Percentiles rank a stretch among this genome's conserved stretches.
These are phyloP conservation scores for Sporothrix luriei DNA, from an alignment of 2,329 filamentous ascomycete genomes.

Conservation along the genomic window DNA sequence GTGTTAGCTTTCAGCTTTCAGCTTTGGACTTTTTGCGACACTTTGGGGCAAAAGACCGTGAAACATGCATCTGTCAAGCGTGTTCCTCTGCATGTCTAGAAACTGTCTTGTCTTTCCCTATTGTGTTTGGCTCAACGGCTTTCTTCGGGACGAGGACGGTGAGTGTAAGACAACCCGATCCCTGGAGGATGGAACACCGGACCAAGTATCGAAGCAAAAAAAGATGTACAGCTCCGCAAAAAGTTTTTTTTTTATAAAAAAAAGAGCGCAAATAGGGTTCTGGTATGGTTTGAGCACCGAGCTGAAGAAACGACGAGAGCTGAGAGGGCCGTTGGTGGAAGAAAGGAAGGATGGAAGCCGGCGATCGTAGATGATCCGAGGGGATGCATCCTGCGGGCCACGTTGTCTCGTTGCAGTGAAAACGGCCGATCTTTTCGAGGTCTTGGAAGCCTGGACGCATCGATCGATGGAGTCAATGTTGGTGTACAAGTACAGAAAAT, in stretches of 20 bases:
- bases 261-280: constrained; percentile 4
- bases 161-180: constrained; percentile 17
- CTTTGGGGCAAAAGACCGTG: not conserved
- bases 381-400: constrained; percentile 2
- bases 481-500: not conserved
- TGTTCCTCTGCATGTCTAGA: not conserved
- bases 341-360: constrained; percentile 14
- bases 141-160: constrained; percentile 16
- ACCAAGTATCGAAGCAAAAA: not conserved
- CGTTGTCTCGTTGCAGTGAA: constrained; percentile 8
- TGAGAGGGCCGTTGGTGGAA: not conserved
- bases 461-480: not conserved
- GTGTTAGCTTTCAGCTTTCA: not conserved
- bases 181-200: not conserved
- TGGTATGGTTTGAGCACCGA: not conserved
- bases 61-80: constrained; percentile 16
- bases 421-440: not conserved
- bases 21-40: not conserved
- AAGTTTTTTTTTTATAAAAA: not conserved
- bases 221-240: not conserved
- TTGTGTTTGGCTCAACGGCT: not conserved
- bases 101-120: not conserved
- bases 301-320: not conserved
- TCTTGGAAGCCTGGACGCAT: constrained; percentile 4
- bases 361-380: constrained; percentile 8